Evolutionary conservation across 2,329 filamentous ascomycete species (phyloP), one percentile per base, ranked within the genome.

Genomic region (Chaetomiaceae sp.): DNA sequence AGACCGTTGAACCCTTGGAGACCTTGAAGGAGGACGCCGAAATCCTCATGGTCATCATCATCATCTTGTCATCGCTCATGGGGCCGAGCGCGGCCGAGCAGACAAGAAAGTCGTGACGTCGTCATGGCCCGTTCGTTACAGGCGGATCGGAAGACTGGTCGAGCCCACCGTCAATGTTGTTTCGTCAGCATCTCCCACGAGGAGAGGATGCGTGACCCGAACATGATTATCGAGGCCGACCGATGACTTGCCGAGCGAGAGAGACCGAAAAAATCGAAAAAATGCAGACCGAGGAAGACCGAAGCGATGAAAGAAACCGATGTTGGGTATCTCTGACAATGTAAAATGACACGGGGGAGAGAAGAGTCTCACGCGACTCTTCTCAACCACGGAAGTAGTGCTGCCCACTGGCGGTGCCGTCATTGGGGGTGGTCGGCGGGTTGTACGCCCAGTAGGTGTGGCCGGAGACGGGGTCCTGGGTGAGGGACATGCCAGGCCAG

Each of bases 401-500:
- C 31, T 40, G 43, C 42, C 43, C 43, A 20, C 43, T n/a, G 37
- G 12, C 25, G 25, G 14, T 17, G n/a, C 9, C 38, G 27, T 49
- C 48, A 9, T 50, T 52, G 25, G 54, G 54, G 7, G 49, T 42
- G 20, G 19, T 6, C 14, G 25, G 34, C 17, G 22, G 3, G 11
- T 25, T n/a, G 47, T 49, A 54, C 11, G 51, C 19, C 42, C 45
- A 57, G 29, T 15, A 54, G 8, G 55, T 42, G n/a, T 45, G 36
- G 39, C 55, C 55, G 5, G 47, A 51, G 37, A 27, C 23, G 43
- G 51, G 43, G 40, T 57, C 55, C 38, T 54, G 55, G 51, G 20
- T 40, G 31, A 40, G 37, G 4, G 44, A 45, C 38, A 54, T 39
- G 39, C 48, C 44, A 1, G 55, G 55, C 51, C 51, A 57, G 34